Percentiles rank a stretch among this genome's conserved stretches.
Conservation (phyloP, 139 green algal species). For the Tetraselmis striata region DNA sequence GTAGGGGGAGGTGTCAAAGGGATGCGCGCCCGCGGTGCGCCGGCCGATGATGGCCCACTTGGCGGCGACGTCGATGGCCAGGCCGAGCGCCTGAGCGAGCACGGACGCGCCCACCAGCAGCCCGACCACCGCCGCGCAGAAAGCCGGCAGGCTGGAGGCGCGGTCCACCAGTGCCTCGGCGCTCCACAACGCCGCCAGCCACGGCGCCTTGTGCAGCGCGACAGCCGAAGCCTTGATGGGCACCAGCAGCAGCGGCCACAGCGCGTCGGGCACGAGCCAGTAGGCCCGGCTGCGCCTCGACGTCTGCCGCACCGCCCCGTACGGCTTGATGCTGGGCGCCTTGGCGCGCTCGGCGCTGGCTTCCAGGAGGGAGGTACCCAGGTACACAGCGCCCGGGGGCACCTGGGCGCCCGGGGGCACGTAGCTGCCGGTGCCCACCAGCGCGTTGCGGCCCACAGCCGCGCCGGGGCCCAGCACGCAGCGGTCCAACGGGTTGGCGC, state of each 20-base stretch:
- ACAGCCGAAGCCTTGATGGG: not conserved
- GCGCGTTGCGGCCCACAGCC: not conserved
- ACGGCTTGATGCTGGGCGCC: not conserved
- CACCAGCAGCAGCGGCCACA: not conserved
- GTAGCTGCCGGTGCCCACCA: not conserved
- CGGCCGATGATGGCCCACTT: constrained; percentile 15
- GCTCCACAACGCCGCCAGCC: not conserved
- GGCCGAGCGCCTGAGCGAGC: not conserved
- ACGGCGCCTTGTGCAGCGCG: not conserved
- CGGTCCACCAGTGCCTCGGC: not conserved
- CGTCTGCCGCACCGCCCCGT: not conserved
- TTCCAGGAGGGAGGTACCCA: not conserved
- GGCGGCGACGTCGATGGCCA: not conserved
- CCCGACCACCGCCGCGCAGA: not conserved
- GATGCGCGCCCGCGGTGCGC: not conserved
- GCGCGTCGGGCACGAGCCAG: not conserved
- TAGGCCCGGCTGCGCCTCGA: not conserved
- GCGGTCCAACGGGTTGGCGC: constrained; percentile 16
- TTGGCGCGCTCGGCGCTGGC: not conserved
- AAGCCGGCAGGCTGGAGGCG: not conserved
- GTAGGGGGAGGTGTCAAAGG: constrained; percentile 5
- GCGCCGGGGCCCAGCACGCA: constrained; percentile 14
- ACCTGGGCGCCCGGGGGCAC: not conserved
- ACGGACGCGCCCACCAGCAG: not conserved
- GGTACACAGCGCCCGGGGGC: not conserved